Conservation (phyloP, 2,329 filamentous ascomycete genomes). For the Blastomyces silverae region DNA sequence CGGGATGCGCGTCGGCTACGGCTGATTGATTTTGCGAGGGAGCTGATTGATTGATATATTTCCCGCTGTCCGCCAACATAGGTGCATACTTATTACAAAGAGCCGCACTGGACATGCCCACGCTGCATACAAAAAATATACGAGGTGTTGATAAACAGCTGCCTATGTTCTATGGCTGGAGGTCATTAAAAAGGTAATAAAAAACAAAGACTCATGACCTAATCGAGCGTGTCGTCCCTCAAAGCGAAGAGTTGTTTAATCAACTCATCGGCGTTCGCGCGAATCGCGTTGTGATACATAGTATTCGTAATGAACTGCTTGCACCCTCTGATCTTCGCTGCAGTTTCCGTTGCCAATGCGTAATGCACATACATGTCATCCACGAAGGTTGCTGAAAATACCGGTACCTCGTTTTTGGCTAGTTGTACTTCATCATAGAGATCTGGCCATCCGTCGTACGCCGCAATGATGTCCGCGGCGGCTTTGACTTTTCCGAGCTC, state of each 20-base stretch:
- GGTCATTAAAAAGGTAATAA: not conserved
- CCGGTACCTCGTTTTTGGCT: constrained; percentile 68
- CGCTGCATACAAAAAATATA: not conserved
- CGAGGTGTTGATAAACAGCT: not conserved
- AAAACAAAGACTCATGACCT: constrained; percentile 17
- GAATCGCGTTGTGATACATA: constrained; percentile 79
- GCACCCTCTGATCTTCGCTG: constrained; percentile 63
- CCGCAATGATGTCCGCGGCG: constrained; percentile 65
- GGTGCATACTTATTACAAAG: not conserved
- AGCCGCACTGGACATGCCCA: no score
- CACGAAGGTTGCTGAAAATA: constrained; percentile 75
- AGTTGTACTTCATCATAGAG: constrained; percentile 72
- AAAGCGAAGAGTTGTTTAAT: constrained; percentile 68
- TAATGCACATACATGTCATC: constrained; percentile 93
- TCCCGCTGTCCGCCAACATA: not conserved
- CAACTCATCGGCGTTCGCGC: constrained; percentile 67
- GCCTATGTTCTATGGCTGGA: not conserved
- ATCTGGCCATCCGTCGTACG: constrained; percentile 60
- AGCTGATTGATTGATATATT: constrained; percentile 17
- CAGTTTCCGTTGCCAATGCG: constrained; percentile 65
- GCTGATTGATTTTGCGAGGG: constrained; percentile 46
- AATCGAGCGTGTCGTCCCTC: constrained; percentile 62
- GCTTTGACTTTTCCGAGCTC: constrained; percentile 64
- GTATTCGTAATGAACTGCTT: constrained; percentile 80
- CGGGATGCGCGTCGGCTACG: constrained; percentile 48